phyloP scores from a whole-genome alignment of 495 filamentous ascomycete species.

The Aspergillus panamensis region DNA sequence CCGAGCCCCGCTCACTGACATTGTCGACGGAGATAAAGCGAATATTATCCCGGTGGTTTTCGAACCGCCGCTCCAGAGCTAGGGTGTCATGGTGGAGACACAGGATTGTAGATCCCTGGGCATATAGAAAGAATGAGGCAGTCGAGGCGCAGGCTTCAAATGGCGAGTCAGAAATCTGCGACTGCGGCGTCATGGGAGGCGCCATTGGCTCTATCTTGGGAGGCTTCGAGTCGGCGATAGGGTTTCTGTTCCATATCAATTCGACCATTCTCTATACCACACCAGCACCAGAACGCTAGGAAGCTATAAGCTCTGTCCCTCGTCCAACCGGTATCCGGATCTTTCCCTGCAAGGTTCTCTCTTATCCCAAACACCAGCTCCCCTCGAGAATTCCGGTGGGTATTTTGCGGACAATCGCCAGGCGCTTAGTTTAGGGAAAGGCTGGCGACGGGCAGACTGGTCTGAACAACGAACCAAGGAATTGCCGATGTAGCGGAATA shows the following conservation, averaged over 20 bases:
- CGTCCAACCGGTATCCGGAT: neutral
- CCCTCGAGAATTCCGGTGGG: neutral
- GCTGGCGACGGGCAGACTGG: neutral
- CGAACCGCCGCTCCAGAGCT: constrained; percentile 83
- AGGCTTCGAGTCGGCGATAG: constrained; percentile 27
- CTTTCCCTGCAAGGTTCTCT: neutral
- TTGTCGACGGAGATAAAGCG: constrained; percentile 85
- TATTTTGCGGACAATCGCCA: neutral
- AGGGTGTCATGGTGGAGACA: constrained; percentile 89
- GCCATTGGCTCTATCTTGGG: constrained; percentile 33
- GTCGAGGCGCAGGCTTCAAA: constrained; percentile 87
- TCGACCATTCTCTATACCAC: constrained; percentile 25
- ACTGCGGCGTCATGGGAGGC: constrained; percentile 36
- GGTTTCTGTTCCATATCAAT: constrained; percentile 34
- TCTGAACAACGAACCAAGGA: neutral
- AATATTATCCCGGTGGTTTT: constrained; percentile 74
- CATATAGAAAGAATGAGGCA: constrained; percentile 80
- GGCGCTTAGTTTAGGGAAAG: neutral
- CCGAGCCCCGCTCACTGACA: constrained; percentile 81
- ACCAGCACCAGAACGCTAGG: neutral
- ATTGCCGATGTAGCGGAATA: constrained; percentile 8
- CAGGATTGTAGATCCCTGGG: constrained; percentile 72
- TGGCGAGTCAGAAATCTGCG: constrained; percentile 49
- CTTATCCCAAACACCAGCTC: neutral
- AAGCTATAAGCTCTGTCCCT: neutral